Evolutionary conservation across 1,139 yeast species (phyloP).

Genomic region (Nakaseomyces nivariensis): DNA sequence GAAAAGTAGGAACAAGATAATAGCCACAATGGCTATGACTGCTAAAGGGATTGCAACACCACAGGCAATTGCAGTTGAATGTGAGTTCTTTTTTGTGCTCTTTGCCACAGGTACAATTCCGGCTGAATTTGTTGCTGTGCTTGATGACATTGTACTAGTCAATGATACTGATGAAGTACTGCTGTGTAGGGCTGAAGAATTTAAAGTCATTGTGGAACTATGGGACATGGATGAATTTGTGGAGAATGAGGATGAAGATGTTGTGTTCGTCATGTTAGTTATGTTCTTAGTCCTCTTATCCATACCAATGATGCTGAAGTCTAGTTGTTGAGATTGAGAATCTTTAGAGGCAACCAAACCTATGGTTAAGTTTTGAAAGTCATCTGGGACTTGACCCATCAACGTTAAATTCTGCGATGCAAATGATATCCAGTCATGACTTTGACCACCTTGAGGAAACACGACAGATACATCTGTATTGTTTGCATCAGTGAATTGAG

Average conservation of each 20-base stretch:
- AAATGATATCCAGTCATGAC: slow-evolving; percentile 52
- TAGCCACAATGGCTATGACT: slow-evolving; percentile 36
- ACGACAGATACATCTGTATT: slow-evolving; percentile 42
- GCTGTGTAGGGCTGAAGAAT: slow-evolving; percentile 27
- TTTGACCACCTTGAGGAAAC: slow-evolving; percentile 32
- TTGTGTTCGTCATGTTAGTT: slow-evolving; percentile 17
- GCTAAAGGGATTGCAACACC: slow-evolving; percentile 76
- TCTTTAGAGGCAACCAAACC: slow-evolving; percentile 42
- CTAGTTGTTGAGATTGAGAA: slow-evolving; percentile 35
- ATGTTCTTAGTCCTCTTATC: slow-evolving; percentile 24
- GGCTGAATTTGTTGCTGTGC: slow-evolving; percentile 15
- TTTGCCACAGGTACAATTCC: slow-evolving; percentile 13
- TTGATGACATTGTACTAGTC: slow-evolving; percentile 13
- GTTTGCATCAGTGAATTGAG: slow-evolving; percentile 45
- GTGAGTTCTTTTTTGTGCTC: slow-evolving; percentile 3
- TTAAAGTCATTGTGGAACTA: slow-evolving; percentile 19
- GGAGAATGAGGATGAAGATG: slow-evolving; percentile 21
- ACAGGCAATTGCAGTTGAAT: slow-evolving; percentile 65
- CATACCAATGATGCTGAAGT: slow-evolving; percentile 51
- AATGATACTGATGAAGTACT: slow-evolving; percentile 24
- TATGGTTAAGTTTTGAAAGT: slow-evolving; percentile 42
- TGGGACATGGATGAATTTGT: slow-evolving; percentile 1
- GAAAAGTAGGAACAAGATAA: slow-evolving; percentile 47
- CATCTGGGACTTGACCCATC: slow-evolving; percentile 55
- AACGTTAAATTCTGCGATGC: slow-evolving; percentile 53